Evolutionary conservation across 148 eudicot species (phyloP).

Genomic region (Vaccinium macrocarpon): DNA sequence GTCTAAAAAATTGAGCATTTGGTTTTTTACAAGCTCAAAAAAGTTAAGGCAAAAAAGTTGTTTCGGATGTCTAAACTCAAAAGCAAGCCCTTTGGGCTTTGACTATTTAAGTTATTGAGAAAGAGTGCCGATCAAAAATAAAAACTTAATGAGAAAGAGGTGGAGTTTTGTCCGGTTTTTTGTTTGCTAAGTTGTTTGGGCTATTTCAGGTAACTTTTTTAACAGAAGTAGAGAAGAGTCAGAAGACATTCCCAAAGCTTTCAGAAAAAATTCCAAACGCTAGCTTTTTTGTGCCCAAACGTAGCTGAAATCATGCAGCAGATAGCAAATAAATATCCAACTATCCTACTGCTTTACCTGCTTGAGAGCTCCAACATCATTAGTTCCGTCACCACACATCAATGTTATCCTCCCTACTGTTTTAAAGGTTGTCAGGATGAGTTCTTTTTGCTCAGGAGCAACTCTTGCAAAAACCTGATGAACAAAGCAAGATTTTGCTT

Average conservation of each 20-base stretch:
- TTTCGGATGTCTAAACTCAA: neutral
- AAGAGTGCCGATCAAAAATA: too few species aligned
- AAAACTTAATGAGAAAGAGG: neutral
- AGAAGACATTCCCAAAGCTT: neutral
- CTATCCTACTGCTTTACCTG: too few species aligned
- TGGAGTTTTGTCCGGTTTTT: neutral
- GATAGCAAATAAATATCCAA: neutral
- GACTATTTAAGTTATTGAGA: neutral
- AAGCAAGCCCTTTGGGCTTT: neutral
- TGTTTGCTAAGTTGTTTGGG: neutral
- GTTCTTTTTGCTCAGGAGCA: constrained; percentile 97
- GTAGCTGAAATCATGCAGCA: neutral
- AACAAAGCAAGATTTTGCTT: constrained; percentile 5
- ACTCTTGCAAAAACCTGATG: constrained; percentile 94
- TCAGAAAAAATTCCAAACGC: neutral
- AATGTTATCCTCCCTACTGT: constrained; percentile 84
- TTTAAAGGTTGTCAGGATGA: constrained; percentile 86
- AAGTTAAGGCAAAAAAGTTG: neutral
- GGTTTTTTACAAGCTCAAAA: neutral
- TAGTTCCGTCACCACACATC: constrained; percentile 99
- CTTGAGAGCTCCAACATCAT: constrained; percentile 59
- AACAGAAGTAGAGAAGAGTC: neutral
- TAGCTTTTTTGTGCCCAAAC: neutral
- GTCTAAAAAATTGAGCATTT: neutral
- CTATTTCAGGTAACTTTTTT: neutral